These are phyloP conservation scores for Ligustrum vulgare DNA, from an alignment of 257 asterid genomes.

Conservation along the genomic window DNA sequence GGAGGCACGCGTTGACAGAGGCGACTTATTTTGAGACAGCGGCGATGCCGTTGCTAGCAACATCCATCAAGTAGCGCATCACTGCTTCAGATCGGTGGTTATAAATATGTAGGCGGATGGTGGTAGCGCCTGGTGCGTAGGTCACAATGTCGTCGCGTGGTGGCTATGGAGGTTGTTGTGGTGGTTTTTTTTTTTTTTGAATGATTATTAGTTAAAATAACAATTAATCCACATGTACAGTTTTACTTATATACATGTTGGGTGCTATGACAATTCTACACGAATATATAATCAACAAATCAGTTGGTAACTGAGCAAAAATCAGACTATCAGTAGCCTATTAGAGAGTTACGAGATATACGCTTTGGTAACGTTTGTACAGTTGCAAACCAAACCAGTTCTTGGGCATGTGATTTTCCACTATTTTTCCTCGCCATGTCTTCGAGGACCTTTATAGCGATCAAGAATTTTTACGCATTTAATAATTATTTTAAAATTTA, in stretches of 20 bases:
- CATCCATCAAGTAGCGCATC: too few species aligned
- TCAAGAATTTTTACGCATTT: too few species aligned
- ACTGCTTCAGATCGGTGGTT: too few species aligned
- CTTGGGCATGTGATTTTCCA: slow-evolving; percentile 90
- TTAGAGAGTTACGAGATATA: slow-evolving; percentile 55
- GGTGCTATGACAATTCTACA: slow-evolving; percentile 14
- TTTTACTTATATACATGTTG: slow-evolving; percentile 32
- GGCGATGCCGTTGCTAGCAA: too few species aligned
- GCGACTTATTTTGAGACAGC: too few species aligned
- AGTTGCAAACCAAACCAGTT: slow-evolving; percentile 66
- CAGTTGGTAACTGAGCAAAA: neutral
- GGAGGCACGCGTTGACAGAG: too few species aligned
- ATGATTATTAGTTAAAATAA: neutral
- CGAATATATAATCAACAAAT: neutral
- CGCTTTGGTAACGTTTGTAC: slow-evolving; percentile 72
- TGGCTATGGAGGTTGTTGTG: too few species aligned
- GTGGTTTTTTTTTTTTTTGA: too few species aligned
- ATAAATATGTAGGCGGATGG: too few species aligned
- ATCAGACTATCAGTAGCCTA: neutral
- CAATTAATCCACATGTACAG: slow-evolving; percentile 24
- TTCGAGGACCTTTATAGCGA: slow-evolving; percentile 96
- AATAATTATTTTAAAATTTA: too few species aligned
- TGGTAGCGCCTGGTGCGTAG: too few species aligned
- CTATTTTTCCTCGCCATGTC: slow-evolving; percentile 83
- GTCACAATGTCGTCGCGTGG: too few species aligned